phyloP scores from a whole-genome alignment of 305 asterid species.

The Fraxinus paxiana region DNA sequence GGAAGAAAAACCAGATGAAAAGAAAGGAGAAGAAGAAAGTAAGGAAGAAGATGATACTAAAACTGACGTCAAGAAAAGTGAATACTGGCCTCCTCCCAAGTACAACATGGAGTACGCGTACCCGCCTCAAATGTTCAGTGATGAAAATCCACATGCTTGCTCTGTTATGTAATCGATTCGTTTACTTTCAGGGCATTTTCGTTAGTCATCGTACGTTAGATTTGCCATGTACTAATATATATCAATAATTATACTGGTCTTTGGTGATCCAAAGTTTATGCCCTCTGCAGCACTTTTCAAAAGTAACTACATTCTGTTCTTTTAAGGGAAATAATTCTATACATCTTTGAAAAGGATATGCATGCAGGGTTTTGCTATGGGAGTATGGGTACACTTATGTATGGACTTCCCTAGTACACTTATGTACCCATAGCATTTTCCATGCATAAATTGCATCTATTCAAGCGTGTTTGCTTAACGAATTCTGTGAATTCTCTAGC shows the following conservation, averaged over 20 bases:
- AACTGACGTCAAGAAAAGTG: slow-evolving; percentile 56
- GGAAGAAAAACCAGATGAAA: slow-evolving; percentile 26
- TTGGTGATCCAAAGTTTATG: background rate
- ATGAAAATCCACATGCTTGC: slow-evolving; percentile 86
- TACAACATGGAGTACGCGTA: slow-evolving; percentile 57
- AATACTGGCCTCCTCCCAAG: slow-evolving; percentile 54
- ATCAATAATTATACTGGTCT: slow-evolving; percentile 21
- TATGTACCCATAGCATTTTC: too few relatives aligned
- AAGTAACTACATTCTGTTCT: background rate
- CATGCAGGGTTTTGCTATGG: too few relatives aligned
- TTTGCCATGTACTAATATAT: slow-evolving; percentile 9
- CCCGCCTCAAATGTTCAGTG: slow-evolving; percentile 77
- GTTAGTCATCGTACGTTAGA: background rate
- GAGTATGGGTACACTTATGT: too few relatives aligned
- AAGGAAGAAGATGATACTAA: slow-evolving; percentile 31
- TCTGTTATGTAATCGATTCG: slow-evolving; percentile 46
- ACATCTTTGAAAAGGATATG: background rate
- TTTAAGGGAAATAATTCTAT: background rate
- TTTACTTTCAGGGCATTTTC: background rate
- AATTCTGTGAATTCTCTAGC: background rate
- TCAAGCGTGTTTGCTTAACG: background rate
- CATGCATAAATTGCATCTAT: background rate
- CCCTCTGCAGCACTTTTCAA: background rate
- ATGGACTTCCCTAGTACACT: too few relatives aligned
- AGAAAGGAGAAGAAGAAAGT: slow-evolving; percentile 15